A percentile compares a stretch with the other conserved stretches of the same genome.
phyloP scores from a whole-genome alignment of 805 yeast species.

The Sporopachydermia lactativora region DNA sequence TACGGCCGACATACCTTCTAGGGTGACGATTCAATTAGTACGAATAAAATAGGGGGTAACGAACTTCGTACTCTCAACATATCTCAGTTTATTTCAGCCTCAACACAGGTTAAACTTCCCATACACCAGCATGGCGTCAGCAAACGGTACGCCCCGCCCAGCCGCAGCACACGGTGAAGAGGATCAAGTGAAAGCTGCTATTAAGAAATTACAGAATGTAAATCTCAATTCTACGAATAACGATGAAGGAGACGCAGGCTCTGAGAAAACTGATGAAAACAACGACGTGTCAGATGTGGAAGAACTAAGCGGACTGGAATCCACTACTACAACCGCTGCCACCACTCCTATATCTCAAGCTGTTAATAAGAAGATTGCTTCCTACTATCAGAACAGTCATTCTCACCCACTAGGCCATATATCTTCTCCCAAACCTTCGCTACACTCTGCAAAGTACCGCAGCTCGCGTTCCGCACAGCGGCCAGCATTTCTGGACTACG shows the following conservation, averaged over 20 bases:
- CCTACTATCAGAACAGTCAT: conserved; percentile 1
- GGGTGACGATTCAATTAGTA: too few species aligned
- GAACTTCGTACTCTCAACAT: too few species aligned
- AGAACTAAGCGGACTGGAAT: conserved; percentile 9
- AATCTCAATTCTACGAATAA: background rate
- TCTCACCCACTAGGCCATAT: background rate
- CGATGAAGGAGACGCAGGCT: background rate
- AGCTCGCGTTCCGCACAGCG: background rate
- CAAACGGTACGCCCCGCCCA: background rate
- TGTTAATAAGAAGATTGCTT: background rate
- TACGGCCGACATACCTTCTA: too few species aligned
- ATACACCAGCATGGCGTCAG: background rate
- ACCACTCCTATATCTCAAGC: conserved; percentile 8
- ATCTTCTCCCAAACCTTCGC: conserved; percentile 5
- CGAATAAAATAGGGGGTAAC: too few species aligned
- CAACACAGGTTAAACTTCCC: too few species aligned
- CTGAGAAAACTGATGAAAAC: background rate
- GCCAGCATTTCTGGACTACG: conserved; percentile 9
- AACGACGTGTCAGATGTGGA: background rate
- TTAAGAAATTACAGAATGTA: background rate
- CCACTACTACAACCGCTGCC: conserved; percentile 12
- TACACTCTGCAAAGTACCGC: conserved; percentile 3
- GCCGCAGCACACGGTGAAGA: background rate
- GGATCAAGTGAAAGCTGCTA: background rate
- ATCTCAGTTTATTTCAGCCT: too few species aligned